These are phyloP conservation scores for Sugiyamaella smithiae DNA, from an alignment of 805 yeast species.

Conservation along the genomic window DNA sequence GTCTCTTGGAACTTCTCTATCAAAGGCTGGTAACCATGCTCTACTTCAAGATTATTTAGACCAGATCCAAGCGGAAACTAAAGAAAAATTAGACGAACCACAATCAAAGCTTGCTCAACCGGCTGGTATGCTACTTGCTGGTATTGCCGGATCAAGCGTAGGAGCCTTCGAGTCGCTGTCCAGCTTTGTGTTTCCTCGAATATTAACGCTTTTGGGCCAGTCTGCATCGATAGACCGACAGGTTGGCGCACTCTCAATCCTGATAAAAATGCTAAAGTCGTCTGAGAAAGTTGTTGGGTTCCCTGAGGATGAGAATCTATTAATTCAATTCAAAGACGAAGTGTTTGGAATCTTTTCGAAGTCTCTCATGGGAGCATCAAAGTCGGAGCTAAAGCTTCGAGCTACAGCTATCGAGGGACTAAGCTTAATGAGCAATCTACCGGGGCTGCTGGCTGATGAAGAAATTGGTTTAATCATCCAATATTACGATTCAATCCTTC, in stretches of 20 bases:
- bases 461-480: constrained; percentile 64
- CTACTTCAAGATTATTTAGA: constrained; percentile 39
- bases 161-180: constrained; percentile 42
- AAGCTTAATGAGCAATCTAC: constrained; percentile 51
- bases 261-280: constrained; percentile 57
- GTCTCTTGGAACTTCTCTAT: constrained; percentile 42
- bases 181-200: constrained; percentile 40
- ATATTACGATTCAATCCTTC: constrained; percentile 58
- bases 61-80: constrained; percentile 41
- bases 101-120: constrained; percentile 58
- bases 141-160: constrained; percentile 49
- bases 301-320: constrained; percentile 33
- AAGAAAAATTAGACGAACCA: constrained; percentile 48
- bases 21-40: constrained; percentile 12
- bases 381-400: constrained; percentile 65
- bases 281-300: constrained; percentile 33
- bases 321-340: constrained; percentile 58
- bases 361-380: constrained; percentile 63
- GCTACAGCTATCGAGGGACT: constrained; percentile 65
- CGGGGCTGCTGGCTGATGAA: constrained; percentile 46
- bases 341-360: constrained; percentile 66
- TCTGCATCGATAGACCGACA: constrained; percentile 47
- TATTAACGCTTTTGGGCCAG: constrained; percentile 38
- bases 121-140: constrained; percentile 57
- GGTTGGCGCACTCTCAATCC: constrained; percentile 54